A percentile compares a stretch with the other conserved stretches of the same genome.
These are phyloP conservation scores for Pichia sp. DNA, from an alignment of 1,139 yeast species.

Conservation along the genomic window DNA sequence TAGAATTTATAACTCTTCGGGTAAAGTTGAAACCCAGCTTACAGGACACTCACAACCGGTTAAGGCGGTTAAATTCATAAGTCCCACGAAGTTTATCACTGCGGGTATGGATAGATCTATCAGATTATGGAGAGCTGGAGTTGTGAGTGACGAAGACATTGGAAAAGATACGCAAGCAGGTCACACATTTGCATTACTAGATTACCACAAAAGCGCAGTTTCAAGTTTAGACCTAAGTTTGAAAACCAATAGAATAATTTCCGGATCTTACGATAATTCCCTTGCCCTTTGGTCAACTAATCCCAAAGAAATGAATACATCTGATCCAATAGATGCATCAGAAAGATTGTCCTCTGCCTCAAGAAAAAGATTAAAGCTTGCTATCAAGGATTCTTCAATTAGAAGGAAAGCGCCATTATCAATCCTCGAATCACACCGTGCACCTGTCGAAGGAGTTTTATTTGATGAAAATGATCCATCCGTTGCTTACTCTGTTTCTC, in stretches of 20 bases:
- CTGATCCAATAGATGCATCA: slow-evolving; percentile 47
- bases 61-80: slow-evolving; percentile 73
- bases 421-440: slow-evolving; percentile 72
- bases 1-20: slow-evolving; percentile 80
- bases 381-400: slow-evolving; percentile 69
- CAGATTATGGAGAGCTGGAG: slow-evolving; percentile 77
- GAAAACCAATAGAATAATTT: slow-evolving; percentile 55
- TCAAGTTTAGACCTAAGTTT: slow-evolving; percentile 64
- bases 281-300: slow-evolving; percentile 87
- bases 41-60: slow-evolving; percentile 87
- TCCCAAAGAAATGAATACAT: slow-evolving; percentile 75
- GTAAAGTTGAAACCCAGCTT: slow-evolving; percentile 76
- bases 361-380: slow-evolving; percentile 82
- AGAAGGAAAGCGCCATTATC: slow-evolving; percentile 80
- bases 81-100: slow-evolving; percentile 71
- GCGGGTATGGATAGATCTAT: slow-evolving; percentile 88
- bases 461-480: slow-evolving; percentile 70
- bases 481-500: slow-evolving; percentile 90
- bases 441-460: slow-evolving; percentile 80
- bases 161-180: slow-evolving; percentile 62
- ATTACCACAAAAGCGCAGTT: slow-evolving; percentile 87
- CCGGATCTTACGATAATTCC: slow-evolving; percentile 81
- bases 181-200: slow-evolving; percentile 73
- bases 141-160: slow-evolving; percentile 42
- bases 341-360: slow-evolving; percentile 62